Conservation (phyloP, 2,329 filamentous ascomycete species). For the Emmonsia crescens region DNA sequence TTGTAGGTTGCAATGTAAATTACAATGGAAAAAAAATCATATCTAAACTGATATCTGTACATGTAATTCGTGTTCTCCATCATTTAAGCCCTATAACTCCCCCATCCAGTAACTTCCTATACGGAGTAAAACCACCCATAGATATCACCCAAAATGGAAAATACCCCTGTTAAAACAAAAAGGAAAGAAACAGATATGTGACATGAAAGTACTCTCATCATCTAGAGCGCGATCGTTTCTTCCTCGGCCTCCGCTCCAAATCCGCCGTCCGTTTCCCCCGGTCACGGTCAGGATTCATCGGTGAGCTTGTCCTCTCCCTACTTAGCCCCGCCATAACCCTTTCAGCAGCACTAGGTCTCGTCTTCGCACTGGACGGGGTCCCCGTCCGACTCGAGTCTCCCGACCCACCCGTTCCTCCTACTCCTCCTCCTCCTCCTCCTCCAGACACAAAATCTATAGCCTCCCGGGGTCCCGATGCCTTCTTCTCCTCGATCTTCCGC, state of each 20-base stretch:
- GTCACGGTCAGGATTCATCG: slow-evolving; percentile 8
- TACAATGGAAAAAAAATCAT: neutral
- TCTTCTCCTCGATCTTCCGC: slow-evolving; percentile 26
- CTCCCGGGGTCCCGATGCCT: slow-evolving; percentile 23
- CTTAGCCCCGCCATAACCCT: slow-evolving; percentile 17
- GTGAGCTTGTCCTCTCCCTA: slow-evolving; percentile 11
- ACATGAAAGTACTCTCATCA: slow-evolving; percentile 1
- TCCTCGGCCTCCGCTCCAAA: slow-evolving; percentile 8
- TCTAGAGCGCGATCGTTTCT: slow-evolving; percentile 15
- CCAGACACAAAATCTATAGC: slow-evolving; percentile 32
- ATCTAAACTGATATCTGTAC: neutral
- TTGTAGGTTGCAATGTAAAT: too few species aligned
- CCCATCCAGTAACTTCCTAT: neutral
- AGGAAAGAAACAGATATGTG: neutral
- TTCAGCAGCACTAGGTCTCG: slow-evolving; percentile 16
- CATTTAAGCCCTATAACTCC: neutral
- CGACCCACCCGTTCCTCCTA: neutral
- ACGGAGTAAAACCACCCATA: neutral
- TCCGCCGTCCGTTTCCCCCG: slow-evolving; percentile 3
- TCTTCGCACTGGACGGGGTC: slow-evolving; percentile 11
- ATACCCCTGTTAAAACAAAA: neutral
- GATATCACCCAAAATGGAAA: neutral
- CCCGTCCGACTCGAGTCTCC: slow-evolving; percentile 11
- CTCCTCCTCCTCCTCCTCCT: slow-evolving; percentile 7
- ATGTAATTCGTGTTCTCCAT: neutral